Conservation (phyloP, 2,329 filamentous ascomycete genomes). For the Bimuria novae-zelandiae region DNA sequence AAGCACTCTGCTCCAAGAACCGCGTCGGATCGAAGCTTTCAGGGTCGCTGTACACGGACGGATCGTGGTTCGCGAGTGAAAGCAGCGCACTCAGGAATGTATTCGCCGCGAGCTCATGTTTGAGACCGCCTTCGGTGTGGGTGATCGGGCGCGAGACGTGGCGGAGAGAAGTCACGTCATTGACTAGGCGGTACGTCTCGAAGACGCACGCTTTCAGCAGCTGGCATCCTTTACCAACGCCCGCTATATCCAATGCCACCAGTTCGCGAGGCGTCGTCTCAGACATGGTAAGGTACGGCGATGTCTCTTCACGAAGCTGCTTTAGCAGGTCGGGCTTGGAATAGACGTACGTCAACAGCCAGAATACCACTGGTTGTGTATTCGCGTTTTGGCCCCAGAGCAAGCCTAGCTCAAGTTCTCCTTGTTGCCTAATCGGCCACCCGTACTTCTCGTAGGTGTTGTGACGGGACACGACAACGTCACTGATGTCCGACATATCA, state of each 20-base stretch:
- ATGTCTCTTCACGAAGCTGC: neutral
- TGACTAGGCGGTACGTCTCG: neutral
- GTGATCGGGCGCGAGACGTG: neutral
- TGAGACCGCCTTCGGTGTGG: neutral
- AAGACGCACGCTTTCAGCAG: neutral
- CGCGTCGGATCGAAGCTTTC: neutral
- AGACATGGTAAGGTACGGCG: neutral
- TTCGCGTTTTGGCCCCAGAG: constrained; percentile 1
- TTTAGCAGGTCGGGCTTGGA: neutral
- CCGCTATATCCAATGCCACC: neutral
- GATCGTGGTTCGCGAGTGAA: neutral
- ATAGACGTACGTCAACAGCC: neutral
- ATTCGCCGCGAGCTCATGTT: neutral
- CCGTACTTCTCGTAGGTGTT: neutral
- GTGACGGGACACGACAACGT: neutral
- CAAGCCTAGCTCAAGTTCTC: neutral
- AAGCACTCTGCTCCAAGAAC: neutral
- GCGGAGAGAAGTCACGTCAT: neutral
- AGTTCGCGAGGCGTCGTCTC: neutral
- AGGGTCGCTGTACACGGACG: neutral
- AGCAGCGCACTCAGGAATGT: neutral
- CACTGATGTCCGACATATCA: neutral
- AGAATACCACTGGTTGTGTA: neutral
- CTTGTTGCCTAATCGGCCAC: neutral
- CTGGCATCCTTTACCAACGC: neutral